Conservation (phyloP, 306 rosid genomes). For the Dalbergia cochinchinensis region DNA sequence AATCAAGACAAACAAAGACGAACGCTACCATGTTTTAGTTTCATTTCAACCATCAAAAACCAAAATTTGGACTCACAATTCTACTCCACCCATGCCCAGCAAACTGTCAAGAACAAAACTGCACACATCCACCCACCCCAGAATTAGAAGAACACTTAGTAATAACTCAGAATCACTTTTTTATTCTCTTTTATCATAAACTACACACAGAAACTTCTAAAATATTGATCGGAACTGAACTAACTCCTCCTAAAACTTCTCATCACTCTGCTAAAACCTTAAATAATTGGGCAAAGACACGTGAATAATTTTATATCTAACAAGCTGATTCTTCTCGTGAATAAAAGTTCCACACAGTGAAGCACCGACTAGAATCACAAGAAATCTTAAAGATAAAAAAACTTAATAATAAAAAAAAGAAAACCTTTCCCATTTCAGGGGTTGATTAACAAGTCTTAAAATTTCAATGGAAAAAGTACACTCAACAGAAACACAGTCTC, state of each 20-base stretch:
- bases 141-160: neutral
- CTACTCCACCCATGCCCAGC: neutral
- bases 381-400: too few species aligned
- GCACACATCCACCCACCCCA: neutral
- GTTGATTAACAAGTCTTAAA: neutral
- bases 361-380: neutral
- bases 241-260: neutral
- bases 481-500: neutral
- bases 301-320: neutral
- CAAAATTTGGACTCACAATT: neutral
- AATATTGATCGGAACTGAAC: constrained; percentile 4
- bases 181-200: neutral
- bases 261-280: too few species aligned
- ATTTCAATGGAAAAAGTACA: neutral
- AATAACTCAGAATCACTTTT: neutral
- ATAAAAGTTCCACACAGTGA: neutral
- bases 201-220: neutral
- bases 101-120: neutral
- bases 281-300: too few species aligned
- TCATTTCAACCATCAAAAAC: neutral
- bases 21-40: neutral
- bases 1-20: constrained; percentile 8
- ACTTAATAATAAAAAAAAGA: neutral
- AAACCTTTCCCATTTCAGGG: neutral
- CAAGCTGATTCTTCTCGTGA: neutral